Conservation (phyloP, 306 rosid genomes). For the Glycine latifolia region DNA sequence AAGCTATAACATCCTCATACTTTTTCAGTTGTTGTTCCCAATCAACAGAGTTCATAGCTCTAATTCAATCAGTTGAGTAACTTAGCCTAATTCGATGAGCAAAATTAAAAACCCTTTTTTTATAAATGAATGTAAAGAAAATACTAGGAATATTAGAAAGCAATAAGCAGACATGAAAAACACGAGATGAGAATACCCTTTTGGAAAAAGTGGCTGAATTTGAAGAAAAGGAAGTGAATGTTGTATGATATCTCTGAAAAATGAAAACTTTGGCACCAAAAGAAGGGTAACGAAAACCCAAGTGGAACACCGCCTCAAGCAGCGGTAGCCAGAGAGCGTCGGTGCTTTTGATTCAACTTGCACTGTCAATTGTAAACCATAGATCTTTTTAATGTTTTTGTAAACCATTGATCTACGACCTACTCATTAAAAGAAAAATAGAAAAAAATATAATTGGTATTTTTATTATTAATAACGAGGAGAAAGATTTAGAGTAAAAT, state of each 20-base stretch:
- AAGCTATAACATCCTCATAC: conserved; percentile 48
- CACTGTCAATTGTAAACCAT: not conserved
- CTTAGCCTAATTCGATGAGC: conserved; percentile 37
- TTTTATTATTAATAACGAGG: too few species aligned
- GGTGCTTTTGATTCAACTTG: not conserved
- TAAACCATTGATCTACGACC: too few species aligned
- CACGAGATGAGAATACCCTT: not conserved
- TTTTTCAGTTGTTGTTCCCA: conserved; percentile 49
- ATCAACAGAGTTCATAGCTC: conserved; percentile 43
- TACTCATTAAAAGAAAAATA: not conserved
- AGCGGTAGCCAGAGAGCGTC: not conserved
- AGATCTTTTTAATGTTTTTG: not conserved
- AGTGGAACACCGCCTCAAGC: conserved; percentile 6
- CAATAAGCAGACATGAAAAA: conserved; percentile 1
- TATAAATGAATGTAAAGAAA: not conserved
- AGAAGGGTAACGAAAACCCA: not conserved
- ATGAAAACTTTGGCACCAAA: not conserved
- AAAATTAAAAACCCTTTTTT: not conserved
- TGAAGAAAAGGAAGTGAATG: conserved; percentile 20
- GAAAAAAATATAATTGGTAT: too few species aligned
- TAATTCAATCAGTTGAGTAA: conserved; percentile 22
- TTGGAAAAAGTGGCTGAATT: conserved; percentile 1
- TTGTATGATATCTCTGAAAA: conserved; percentile 7
- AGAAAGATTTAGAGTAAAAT: too few species aligned
- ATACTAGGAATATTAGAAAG: not conserved